Evolutionary conservation across 139 green algal species (phyloP).

Genomic region (Chlamydomonas eustigma): DNA sequence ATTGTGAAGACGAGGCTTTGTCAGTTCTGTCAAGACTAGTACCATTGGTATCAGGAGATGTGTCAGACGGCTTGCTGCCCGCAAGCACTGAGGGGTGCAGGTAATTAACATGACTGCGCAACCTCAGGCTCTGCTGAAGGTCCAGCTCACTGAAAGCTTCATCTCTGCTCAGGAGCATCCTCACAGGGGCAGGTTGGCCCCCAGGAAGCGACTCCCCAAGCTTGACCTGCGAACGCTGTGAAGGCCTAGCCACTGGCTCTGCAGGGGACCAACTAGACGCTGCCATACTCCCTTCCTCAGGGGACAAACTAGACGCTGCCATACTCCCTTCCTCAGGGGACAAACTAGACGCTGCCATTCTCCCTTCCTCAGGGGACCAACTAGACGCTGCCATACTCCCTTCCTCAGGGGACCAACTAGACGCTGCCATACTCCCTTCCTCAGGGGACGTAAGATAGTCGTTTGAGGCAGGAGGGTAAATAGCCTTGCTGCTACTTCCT

Average conservation of each 20-base stretch:
- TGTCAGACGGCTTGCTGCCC: too few relatives aligned
- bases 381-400: background rate
- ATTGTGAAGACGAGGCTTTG: too few relatives aligned
- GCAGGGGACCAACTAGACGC: background rate
- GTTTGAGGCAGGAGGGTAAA: background rate
- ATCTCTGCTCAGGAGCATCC: background rate
- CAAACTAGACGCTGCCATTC: too few relatives aligned
- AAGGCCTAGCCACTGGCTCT: background rate
- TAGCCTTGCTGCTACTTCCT: too few relatives aligned
- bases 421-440: background rate
- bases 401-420: background rate
- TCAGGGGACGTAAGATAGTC: background rate
- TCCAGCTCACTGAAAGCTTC: background rate
- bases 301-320: background rate
- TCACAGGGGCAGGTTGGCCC: background rate
- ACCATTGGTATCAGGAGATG: too few relatives aligned
- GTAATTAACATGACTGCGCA: background rate
- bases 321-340: background rate
- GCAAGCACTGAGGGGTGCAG: background rate
- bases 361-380: too few relatives aligned
- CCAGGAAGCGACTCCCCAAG: background rate
- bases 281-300: background rate
- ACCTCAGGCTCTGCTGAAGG: background rate
- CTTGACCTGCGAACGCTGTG: background rate
- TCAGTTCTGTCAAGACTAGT: too few relatives aligned